A percentile compares a stretch with the other conserved stretches of the same genome.
These are phyloP conservation scores for Candida saitoana DNA, from an alignment of 805 yeast species.

Conservation along the genomic window DNA sequence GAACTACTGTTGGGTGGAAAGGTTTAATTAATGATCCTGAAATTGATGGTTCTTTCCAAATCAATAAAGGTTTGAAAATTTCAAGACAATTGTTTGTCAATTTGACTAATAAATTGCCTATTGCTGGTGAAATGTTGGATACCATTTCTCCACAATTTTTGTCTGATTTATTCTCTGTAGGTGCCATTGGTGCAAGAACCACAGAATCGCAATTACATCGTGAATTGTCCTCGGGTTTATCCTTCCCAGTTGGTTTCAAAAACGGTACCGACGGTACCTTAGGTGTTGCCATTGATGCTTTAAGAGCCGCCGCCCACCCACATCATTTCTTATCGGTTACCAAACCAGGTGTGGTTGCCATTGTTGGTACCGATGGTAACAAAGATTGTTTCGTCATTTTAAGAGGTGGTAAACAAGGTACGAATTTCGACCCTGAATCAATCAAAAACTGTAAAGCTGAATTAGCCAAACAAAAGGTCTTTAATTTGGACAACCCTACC, in stretches of 20 bases:
- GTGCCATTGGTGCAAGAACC: slow-evolving; percentile 99
- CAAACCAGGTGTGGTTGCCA: slow-evolving; percentile 94
- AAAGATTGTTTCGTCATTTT: slow-evolving; percentile 84
- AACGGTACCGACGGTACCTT: slow-evolving; percentile 96
- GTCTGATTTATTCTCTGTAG: slow-evolving; percentile 88
- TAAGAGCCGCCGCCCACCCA: slow-evolving; percentile 85
- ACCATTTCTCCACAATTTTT: slow-evolving; percentile 96
- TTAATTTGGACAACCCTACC: slow-evolving; percentile 44
- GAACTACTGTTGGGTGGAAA: slow-evolving; percentile 99
- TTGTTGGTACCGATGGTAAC: slow-evolving; percentile 93
- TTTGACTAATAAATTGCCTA: slow-evolving; percentile 80
- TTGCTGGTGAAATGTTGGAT: slow-evolving; percentile 97
- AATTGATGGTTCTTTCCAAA: slow-evolving; percentile 85
- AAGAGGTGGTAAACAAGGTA: slow-evolving; percentile 93
- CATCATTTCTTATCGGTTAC: slow-evolving; percentile 95
- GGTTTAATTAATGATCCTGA: slow-evolving; percentile 97
- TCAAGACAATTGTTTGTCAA: slow-evolving; percentile 83
- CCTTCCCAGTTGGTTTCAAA: slow-evolving; percentile 98
- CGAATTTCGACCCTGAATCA: slow-evolving; percentile 78
- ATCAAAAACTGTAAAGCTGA: slow-evolving; percentile 64
- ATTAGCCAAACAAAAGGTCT: slow-evolving; percentile 47
- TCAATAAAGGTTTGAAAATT: slow-evolving; percentile 89
- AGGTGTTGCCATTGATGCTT: slow-evolving; percentile 92
- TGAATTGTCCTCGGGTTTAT: slow-evolving; percentile 92
- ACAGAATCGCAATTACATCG: slow-evolving; percentile 97